phyloP scores from a whole-genome alignment of 352 stramenopile genomes.

The Phytophthora megakarya region DNA sequence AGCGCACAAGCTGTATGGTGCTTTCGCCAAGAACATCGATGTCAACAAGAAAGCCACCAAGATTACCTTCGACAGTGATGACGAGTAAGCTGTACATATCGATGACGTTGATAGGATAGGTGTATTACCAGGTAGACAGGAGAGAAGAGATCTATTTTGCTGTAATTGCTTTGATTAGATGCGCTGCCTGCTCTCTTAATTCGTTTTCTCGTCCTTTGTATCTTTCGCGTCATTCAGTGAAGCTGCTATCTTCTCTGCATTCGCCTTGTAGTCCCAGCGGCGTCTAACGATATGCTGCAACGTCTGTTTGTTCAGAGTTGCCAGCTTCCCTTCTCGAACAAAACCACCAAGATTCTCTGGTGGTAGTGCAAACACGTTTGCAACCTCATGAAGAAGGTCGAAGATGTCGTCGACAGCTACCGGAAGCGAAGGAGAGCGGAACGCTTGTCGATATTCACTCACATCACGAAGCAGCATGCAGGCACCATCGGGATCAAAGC shows the following conservation, averaged over 20 bases:
- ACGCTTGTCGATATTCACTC: constrained; percentile 74
- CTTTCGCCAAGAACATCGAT: constrained; percentile 94
- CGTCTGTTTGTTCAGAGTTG: constrained; percentile 60
- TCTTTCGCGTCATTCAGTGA: constrained; percentile 38
- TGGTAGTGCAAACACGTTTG: constrained; percentile 81
- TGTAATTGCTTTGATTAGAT: constrained; percentile 40
- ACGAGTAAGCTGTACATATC: constrained; percentile 44
- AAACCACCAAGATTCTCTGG: constrained; percentile 80
- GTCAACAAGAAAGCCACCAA: constrained; percentile 97
- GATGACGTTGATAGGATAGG: constrained; percentile 29
- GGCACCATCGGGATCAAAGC: constrained; percentile 81
- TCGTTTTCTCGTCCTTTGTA: constrained; percentile 21
- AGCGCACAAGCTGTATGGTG: constrained; percentile 99
- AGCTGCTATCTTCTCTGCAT: constrained; percentile 74
- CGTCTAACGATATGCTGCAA: constrained; percentile 75
- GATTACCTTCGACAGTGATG: constrained; percentile 94
- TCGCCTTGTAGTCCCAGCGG: constrained; percentile 84
- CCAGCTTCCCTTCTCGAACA: constrained; percentile 73
- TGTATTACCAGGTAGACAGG: constrained; percentile 21
- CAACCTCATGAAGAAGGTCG: constrained; percentile 80
- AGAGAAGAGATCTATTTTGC: constrained; percentile 18
- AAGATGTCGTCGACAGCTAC: constrained; percentile 66
- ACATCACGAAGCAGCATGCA: constrained; percentile 84
- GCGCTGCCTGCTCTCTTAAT: constrained; percentile 15
- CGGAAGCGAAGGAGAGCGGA: constrained; percentile 38